Evolutionary conservation across 2,329 filamentous ascomycete genomes (phyloP).

Genomic region (Berkeleyomyces rouxiae): DNA sequence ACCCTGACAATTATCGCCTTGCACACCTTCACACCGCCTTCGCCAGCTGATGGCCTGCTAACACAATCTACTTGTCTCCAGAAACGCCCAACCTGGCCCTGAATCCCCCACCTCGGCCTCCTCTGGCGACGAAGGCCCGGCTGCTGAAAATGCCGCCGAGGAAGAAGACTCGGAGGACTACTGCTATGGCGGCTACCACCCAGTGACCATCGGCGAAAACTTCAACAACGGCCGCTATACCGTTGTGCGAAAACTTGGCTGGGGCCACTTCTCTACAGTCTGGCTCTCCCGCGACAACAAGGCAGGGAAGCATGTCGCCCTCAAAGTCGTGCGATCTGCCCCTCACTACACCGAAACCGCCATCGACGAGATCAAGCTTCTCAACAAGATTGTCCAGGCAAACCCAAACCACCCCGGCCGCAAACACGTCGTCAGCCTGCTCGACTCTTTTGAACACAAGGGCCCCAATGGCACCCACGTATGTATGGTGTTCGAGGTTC

Average conservation of each 20-base stretch:
- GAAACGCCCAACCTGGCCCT: slow-evolving; percentile 26
- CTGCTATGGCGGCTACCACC: slow-evolving; percentile 97
- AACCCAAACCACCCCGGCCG: slow-evolving; percentile 89
- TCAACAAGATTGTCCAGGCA: slow-evolving; percentile 90
- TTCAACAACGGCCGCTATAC: slow-evolving; percentile 98
- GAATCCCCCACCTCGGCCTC: slow-evolving; percentile 61
- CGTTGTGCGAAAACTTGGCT: slow-evolving; percentile 87
- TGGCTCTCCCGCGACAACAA: slow-evolving; percentile 71
- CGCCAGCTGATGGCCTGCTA: not conserved
- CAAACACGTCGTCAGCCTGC: slow-evolving; percentile 84
- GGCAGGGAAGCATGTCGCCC: slow-evolving; percentile 82
- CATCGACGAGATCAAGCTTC: slow-evolving; percentile 94
- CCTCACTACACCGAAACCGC: slow-evolving; percentile 98
- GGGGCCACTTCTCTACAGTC: slow-evolving; percentile 98
- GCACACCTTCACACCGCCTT: not conserved
- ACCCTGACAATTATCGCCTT: not conserved
- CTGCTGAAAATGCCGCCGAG: slow-evolving; percentile 81
- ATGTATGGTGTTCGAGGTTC: slow-evolving; percentile 97
- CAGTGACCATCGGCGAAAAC: slow-evolving; percentile 81
- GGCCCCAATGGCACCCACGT: slow-evolving; percentile 92
- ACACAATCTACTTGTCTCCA: slow-evolving; percentile 3
- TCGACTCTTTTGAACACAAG: slow-evolving; percentile 96
- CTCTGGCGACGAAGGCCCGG: slow-evolving; percentile 64
- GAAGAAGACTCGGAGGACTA: slow-evolving; percentile 99
- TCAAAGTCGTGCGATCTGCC: slow-evolving; percentile 94